These are phyloP conservation scores for Fusarium mundagurra DNA, from an alignment of 2,329 filamentous ascomycete species.

Conservation along the genomic window DNA sequence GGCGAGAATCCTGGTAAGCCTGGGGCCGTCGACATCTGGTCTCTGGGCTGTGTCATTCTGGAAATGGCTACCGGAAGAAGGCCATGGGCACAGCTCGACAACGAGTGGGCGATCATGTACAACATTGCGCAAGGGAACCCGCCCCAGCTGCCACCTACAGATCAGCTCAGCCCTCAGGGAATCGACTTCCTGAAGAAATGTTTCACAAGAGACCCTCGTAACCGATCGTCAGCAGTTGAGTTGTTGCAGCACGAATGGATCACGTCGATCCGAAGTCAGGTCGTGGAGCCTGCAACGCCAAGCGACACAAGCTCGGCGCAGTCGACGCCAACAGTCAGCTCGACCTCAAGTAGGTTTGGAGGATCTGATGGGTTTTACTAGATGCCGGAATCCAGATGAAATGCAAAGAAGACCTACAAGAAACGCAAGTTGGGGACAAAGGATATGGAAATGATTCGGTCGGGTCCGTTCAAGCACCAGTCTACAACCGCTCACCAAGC, in stretches of 20 bases:
- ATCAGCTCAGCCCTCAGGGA: conserved; percentile 85
- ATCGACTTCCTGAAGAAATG: conserved; percentile 90
- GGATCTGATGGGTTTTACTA: conserved; percentile 47
- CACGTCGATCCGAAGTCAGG: conserved; percentile 70
- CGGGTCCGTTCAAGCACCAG: conserved; percentile 32
- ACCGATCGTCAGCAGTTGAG: conserved; percentile 84
- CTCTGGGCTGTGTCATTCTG: conserved; percentile 92
- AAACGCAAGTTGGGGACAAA: neutral
- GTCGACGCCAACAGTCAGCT: conserved; percentile 47
- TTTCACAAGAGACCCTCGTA: conserved; percentile 84
- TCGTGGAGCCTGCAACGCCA: conserved; percentile 71
- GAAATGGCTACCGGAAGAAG: conserved; percentile 97
- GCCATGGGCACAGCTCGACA: conserved; percentile 95
- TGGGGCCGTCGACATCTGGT: conserved; percentile 95
- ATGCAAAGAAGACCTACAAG: neutral
- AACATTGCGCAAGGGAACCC: conserved; percentile 98
- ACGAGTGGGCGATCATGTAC: conserved; percentile 99
- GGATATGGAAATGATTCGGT: conserved; percentile 13
- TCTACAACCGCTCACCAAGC: conserved; percentile 27
- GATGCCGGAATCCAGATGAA: neutral
- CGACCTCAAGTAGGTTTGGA: conserved; percentile 45
- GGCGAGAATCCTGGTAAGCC: conserved; percentile 83
- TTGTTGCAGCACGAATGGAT: conserved; percentile 95
- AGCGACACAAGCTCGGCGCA: conserved; percentile 62
- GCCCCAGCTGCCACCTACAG: conserved; percentile 80